Conservation (phyloP, 768 basidiomycete genomes). For the Lepiota brunneoincarnata region DNA sequence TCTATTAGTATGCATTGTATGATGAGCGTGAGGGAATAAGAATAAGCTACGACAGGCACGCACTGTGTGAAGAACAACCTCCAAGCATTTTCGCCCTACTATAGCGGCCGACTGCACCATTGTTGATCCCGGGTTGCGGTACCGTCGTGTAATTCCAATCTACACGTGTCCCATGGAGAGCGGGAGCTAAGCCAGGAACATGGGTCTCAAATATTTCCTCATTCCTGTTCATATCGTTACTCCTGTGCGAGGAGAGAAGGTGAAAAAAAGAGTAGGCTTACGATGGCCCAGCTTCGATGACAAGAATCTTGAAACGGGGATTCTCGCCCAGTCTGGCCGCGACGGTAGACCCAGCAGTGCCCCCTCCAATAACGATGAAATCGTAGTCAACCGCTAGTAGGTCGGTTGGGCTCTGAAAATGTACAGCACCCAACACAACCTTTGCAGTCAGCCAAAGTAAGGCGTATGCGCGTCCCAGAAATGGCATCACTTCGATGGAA, state of each 20-base stretch:
- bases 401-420: background rate
- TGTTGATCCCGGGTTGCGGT: conserved; percentile 19
- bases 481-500: no score
- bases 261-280: background rate
- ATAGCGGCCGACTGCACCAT: background rate
- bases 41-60: background rate
- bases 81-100: background rate
- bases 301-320: background rate
- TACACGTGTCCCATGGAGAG: background rate
- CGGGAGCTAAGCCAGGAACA: background rate
- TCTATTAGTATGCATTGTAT: background rate
- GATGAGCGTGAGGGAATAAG: background rate
- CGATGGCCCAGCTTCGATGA: conserved; percentile 9
- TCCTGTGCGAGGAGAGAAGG: background rate
- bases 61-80: background rate
- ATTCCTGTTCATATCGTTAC: background rate
- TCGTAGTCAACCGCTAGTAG: conserved; percentile 4
- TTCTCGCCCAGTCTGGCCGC: background rate
- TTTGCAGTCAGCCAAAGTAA: no score
- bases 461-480: background rate
- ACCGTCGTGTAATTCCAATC: conserved; percentile 30
- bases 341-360: conserved; percentile 1
- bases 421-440: background rate
- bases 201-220: conserved; percentile 3
- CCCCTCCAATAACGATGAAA: conserved; percentile 12